These are phyloP conservation scores for Globisporangium middletonii DNA, from an alignment of 352 stramenopile species.

Conservation along the genomic window DNA sequence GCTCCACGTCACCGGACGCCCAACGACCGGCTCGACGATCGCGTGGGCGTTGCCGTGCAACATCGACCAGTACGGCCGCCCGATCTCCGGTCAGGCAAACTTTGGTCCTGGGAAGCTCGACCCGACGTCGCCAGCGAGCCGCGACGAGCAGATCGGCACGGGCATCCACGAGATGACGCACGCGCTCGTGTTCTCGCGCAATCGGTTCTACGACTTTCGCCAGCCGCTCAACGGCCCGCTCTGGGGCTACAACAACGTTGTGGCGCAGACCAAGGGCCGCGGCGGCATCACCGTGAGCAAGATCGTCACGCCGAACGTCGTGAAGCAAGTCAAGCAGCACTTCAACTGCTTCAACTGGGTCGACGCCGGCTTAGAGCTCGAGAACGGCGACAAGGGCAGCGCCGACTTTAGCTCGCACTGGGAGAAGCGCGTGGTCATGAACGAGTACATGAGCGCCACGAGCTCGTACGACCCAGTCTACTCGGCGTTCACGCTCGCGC, in stretches of 20 bases:
- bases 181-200: slow-evolving; percentile 67
- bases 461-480: slow-evolving; percentile 71
- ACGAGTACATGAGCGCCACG: slow-evolving; percentile 83
- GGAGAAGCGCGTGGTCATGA: slow-evolving; percentile 79
- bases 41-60: slow-evolving; percentile 80
- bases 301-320: slow-evolving; percentile 67
- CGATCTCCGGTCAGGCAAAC: slow-evolving; percentile 79
- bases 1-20: slow-evolving; percentile 68
- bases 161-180: slow-evolving; percentile 82
- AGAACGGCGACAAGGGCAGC: slow-evolving; percentile 64
- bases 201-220: slow-evolving; percentile 53
- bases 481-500: slow-evolving; percentile 58
- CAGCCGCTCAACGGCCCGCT: slow-evolving; percentile 48
- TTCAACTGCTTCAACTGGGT: slow-evolving; percentile 72
- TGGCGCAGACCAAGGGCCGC: slow-evolving; percentile 31
- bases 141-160: slow-evolving; percentile 61
- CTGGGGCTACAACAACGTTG: slow-evolving; percentile 66
- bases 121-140: slow-evolving; percentile 30
- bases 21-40: slow-evolving; percentile 61
- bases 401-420: slow-evolving; percentile 66
- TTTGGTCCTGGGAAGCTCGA: slow-evolving; percentile 65
- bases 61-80: slow-evolving; percentile 67
- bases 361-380: slow-evolving; percentile 56
- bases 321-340: slow-evolving; percentile 58
- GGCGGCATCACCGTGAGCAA: slow-evolving; percentile 63